Conservation (phyloP, 148 eudicot species). For the Amaranthus hypochondriacus region DNA sequence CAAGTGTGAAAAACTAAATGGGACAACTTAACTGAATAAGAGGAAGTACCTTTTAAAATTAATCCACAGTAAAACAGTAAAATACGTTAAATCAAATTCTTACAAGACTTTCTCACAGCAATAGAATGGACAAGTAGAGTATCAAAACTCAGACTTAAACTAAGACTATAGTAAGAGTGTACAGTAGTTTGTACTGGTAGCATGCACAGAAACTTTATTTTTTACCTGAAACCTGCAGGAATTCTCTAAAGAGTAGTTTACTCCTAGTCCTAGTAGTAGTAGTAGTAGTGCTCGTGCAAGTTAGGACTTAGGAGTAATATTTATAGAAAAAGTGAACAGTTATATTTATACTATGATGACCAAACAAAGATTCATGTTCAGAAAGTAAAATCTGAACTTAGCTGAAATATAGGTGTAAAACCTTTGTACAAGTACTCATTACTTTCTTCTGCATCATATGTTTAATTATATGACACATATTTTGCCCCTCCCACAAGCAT, state of each 20-base stretch:
- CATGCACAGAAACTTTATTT: neutral
- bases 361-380: conserved; percentile 2
- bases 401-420: conserved; percentile 7
- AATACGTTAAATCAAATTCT: too few relatives aligned
- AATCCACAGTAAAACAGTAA: too few relatives aligned
- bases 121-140: too few relatives aligned
- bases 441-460: too few relatives aligned
- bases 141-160: neutral
- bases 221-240: neutral
- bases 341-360: conserved; percentile 1
- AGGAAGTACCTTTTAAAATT: too few relatives aligned
- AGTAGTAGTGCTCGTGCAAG: neutral
- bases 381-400: conserved; percentile 8
- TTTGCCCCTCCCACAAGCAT: too few relatives aligned
- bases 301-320: too few relatives aligned
- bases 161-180: neutral
- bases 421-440: neutral
- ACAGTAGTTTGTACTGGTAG: neutral
- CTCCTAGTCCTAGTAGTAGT: too few relatives aligned
- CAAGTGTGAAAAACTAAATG: too few relatives aligned
- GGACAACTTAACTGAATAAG: too few relatives aligned
- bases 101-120: too few relatives aligned
- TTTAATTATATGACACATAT: too few relatives aligned
- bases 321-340: conserved; percentile 13
- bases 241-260: neutral